Evolutionary conservation across 2,329 filamentous ascomycete genomes (phyloP).

Genomic region (Talaromyces atroroseus): DNA sequence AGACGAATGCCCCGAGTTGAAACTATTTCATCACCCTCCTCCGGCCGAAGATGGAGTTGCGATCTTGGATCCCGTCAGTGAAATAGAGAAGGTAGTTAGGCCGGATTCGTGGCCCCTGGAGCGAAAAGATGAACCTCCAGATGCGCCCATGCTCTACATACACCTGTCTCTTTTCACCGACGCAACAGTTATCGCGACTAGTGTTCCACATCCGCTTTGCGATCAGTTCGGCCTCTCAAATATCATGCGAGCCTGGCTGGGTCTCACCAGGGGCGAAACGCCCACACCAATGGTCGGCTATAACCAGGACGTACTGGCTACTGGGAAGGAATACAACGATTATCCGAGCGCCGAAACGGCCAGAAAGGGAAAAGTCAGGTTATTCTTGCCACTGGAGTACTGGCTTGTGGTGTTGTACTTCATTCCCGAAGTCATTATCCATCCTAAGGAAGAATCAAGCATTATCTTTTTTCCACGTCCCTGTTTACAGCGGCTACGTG

Average conservation of each 20-base stretch:
- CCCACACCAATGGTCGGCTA: not conserved
- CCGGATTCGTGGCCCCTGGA: not conserved
- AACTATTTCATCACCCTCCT: not conserved
- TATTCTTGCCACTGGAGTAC: not conserved
- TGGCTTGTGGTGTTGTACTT: not conserved
- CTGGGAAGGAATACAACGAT: not conserved
- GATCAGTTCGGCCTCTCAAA: slow-evolving; percentile 1
- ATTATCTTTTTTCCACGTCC: not conserved
- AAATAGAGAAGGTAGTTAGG: not conserved
- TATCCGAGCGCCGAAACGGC: not conserved
- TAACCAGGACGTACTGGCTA: not conserved
- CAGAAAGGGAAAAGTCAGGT: not conserved
- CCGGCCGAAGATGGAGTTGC: not conserved
- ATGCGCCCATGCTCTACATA: not conserved
- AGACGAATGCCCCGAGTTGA: not conserved
- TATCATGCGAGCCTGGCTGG: slow-evolving; percentile 3
- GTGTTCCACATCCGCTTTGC: not conserved
- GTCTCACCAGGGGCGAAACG: not conserved
- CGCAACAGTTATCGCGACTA: not conserved
- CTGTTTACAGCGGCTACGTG: not conserved
- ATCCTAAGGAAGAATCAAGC: not conserved
- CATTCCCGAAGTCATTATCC: not conserved
- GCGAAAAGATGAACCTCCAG: not conserved
- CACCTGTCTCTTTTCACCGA: slow-evolving; percentile 1
- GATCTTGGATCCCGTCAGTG: not conserved